phyloP scores from a whole-genome alignment of 768 basidiomycete species.

The Omphalotus guepiniiformis region DNA sequence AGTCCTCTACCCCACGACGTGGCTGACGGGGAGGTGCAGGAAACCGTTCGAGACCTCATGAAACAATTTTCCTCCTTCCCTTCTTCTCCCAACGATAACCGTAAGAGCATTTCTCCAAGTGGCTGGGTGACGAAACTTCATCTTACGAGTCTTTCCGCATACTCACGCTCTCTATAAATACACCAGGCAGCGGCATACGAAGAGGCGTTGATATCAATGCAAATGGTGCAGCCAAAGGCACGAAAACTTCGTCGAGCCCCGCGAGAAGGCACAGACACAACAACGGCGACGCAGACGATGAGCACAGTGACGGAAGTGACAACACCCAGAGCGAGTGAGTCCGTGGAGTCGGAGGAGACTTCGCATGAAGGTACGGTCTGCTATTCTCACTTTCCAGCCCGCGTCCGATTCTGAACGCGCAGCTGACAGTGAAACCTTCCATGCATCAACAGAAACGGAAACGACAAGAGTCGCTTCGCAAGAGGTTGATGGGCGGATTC shows the following conservation, averaged over 20 bases:
- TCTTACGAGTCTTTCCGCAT: slow-evolving; percentile 1
- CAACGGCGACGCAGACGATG: slow-evolving; percentile 1
- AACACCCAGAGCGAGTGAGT: slow-evolving; percentile 3
- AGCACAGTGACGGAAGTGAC: slow-evolving; percentile 8
- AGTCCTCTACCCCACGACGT: slow-evolving; percentile 11
- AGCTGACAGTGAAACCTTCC: slow-evolving; percentile 5
- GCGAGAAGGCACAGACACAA: not conserved
- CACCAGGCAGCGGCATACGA: slow-evolving; percentile 7
- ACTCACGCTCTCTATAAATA: not conserved
- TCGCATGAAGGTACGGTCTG: slow-evolving; percentile 2
- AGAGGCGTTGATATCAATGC: slow-evolving; percentile 4
- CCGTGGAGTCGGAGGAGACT: not conserved
- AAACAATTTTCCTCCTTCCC: slow-evolving; percentile 6
- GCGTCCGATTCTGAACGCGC: not conserved
- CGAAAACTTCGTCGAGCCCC: not conserved
- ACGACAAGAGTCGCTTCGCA: slow-evolving; percentile 6
- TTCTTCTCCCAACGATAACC: slow-evolving; percentile 4
- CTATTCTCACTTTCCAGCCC: not conserved
- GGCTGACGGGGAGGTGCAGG: slow-evolving; percentile 6
- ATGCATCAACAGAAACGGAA: slow-evolving; percentile 5
- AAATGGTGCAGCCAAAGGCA: slow-evolving; percentile 5
- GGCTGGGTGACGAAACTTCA: slow-evolving; percentile 9
- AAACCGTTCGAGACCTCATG: slow-evolving; percentile 9
- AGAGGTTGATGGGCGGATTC: slow-evolving; percentile 1
- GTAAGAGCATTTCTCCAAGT: slow-evolving; percentile 9